Evolutionary conservation across 129 eudicot genomes (phyloP), one percentile per base, ranked within the genome.

Genomic region (Flaveria bidentis): DNA sequence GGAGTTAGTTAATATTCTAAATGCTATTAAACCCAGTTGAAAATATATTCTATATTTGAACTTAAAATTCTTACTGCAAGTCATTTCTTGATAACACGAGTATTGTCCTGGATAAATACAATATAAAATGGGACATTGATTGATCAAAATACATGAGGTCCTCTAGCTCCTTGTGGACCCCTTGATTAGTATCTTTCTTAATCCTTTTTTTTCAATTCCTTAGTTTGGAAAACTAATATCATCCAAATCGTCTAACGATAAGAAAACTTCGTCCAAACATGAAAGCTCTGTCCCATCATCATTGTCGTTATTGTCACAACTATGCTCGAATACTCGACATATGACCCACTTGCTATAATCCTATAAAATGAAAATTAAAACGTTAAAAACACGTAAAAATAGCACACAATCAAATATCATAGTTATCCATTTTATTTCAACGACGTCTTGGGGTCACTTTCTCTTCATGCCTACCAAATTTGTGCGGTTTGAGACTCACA

Each of bases 241-340:
- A 45, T 94, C 98, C 11, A 82, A 80, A 85, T 94, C 98, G n/a
- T 93, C 97, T 52, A 94, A 71, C 2, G 98, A 94, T 77, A 91
- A 76, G 84, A 88, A 94, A 44, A 91, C 97, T 86, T 94, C 97
- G 65, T 94, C 98, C 88, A 94, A 70, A 78, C 98, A 89, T 44
- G 98, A 94, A 63, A 94, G 96, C 83, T 91, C 97, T 25, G 81
- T 60, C 25, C 87, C 86, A 39, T 84, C 85, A 22, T 85, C 92
- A 8, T 84, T 88, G 9, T 80, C 85, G 12, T 86, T 82, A n/a
- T 75, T 77, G 47, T 80, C 88, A 26, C 82, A 62, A 72, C 80
- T 75, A 66, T 83, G 84, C 82, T 94, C 93, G 50, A 87, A 86
- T 74, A 91, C 98, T 77, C 91, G 85, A 73, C 98, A 94, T 26